Conservation (phyloP, 1,139 yeast species). For the Yamadazyma dendronema region DNA sequence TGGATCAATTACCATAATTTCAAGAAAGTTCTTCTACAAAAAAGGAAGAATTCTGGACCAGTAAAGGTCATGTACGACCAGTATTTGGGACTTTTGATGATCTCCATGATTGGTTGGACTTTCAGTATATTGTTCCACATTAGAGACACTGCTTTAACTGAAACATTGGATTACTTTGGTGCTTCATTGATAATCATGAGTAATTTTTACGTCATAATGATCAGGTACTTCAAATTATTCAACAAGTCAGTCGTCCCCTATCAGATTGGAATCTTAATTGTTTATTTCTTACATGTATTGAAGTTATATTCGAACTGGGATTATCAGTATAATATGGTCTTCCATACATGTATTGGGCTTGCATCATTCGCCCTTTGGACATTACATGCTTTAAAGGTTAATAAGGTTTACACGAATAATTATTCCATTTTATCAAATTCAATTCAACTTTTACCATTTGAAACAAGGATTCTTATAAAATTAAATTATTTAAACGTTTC, state of each 20-base stretch:
- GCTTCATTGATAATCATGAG: conserved; percentile 41
- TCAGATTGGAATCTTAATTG: conserved; percentile 13
- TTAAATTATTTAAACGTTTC: conserved; percentile 28
- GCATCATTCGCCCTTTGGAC: conserved; percentile 35
- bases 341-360: conserved; percentile 35
- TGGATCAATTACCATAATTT: conserved; percentile 33
- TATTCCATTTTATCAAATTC: conserved; percentile 33
- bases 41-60: conserved; percentile 17
- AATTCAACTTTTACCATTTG: conserved; percentile 40
- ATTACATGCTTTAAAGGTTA: conserved; percentile 27
- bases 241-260: conserved; percentile 11
- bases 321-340: conserved; percentile 37
- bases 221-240: conserved; percentile 33
- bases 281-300: conserved; percentile 29
- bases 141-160: conserved; percentile 39
- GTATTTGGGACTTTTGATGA: conserved; percentile 26
- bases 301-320: conserved; percentile 36
- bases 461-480: conserved; percentile 35
- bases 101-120: conserved; percentile 39
- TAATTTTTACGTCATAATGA: conserved; percentile 36
- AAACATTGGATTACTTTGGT: conserved; percentile 44
- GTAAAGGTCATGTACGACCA: conserved; percentile 30
- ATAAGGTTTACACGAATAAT: conserved; percentile 20
- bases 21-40: conserved; percentile 26
- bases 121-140: conserved; percentile 42